Conservation (phyloP, 768 basidiomycete genomes). For the Lanmaoa rubissima region DNA sequence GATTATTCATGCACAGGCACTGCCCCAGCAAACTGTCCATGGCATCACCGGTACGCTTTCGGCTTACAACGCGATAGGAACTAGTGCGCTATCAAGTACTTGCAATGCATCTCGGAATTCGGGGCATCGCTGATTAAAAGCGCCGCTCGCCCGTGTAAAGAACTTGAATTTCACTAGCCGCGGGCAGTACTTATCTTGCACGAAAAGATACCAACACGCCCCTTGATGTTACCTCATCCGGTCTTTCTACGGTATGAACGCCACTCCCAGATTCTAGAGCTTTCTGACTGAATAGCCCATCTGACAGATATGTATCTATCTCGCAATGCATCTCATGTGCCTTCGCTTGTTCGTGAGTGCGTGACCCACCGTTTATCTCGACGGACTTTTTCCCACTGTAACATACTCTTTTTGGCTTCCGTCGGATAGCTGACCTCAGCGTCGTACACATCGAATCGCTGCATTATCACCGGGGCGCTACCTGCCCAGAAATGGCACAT, state of each 20-base stretch:
- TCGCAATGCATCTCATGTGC: slow-evolving; percentile 2
- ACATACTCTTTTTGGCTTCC: slow-evolving; percentile 7
- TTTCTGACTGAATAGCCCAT: background rate
- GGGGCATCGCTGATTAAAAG: background rate
- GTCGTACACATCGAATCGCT: background rate
- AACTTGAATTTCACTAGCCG: background rate
- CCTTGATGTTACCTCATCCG: slow-evolving; percentile 12
- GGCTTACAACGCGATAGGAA: background rate
- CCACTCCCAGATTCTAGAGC: background rate
- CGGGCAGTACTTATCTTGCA: background rate
- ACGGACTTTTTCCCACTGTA: background rate
- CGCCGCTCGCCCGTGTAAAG: background rate
- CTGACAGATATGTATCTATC: background rate
- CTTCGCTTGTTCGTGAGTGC: background rate
- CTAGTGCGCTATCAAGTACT: background rate
- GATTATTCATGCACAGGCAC: background rate
- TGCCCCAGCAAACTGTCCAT: background rate
- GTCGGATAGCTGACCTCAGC: background rate
- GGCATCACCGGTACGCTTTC: background rate
- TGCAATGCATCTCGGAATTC: background rate
- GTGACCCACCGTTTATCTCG: background rate
- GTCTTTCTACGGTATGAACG: background rate
- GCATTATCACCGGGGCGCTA: background rate
- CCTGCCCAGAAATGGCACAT: background rate
- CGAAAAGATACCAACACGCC: background rate